phyloP scores from a whole-genome alignment of 2,329 filamentous ascomycete genomes.

The Coniella vitis region DNA sequence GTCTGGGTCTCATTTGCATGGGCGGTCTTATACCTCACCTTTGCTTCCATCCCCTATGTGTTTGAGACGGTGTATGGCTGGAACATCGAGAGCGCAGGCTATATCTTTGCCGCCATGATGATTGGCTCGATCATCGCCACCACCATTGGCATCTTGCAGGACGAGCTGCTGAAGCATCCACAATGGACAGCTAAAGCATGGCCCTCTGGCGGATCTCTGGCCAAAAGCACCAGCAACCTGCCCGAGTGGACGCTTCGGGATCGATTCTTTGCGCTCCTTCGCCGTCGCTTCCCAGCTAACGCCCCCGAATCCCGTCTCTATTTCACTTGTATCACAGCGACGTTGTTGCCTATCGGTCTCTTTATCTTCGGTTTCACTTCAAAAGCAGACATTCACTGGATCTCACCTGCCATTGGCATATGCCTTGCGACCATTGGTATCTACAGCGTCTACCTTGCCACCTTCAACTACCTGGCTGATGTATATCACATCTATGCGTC shows the following conservation, averaged over 20 bases:
- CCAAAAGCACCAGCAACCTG: constrained; percentile 17
- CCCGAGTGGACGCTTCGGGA: constrained; percentile 18
- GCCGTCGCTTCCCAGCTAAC: constrained; percentile 39
- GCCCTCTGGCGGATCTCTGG: constrained; percentile 5
- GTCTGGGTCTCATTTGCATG: constrained; percentile 87
- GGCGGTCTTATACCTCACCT: constrained; percentile 82
- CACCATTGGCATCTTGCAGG: constrained; percentile 63
- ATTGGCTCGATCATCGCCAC: constrained; percentile 62
- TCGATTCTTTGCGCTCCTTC: constrained; percentile 38
- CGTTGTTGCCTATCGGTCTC: constrained; percentile 70
- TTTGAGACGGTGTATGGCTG: constrained; percentile 65
- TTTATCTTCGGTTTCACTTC: constrained; percentile 76
- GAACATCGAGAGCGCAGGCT: constrained; percentile 58
- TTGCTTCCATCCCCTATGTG: constrained; percentile 72
- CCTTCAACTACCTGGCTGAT: constrained; percentile 90
- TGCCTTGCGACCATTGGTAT: constrained; percentile 77
- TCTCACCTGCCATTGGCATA: constrained; percentile 63
- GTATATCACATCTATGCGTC: constrained; percentile 80
- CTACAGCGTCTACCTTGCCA: constrained; percentile 77
- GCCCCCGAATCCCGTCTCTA: constrained; percentile 75
- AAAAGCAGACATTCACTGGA: constrained; percentile 58
- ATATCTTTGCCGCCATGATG: constrained; percentile 68
- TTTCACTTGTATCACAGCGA: constrained; percentile 70
- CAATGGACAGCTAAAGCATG: constrained; percentile 29
- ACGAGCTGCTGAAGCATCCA: constrained; percentile 50